These are phyloP conservation scores for Tilletia indica DNA, from an alignment of 1,284 basidiomycete genomes.

Conservation along the genomic window DNA sequence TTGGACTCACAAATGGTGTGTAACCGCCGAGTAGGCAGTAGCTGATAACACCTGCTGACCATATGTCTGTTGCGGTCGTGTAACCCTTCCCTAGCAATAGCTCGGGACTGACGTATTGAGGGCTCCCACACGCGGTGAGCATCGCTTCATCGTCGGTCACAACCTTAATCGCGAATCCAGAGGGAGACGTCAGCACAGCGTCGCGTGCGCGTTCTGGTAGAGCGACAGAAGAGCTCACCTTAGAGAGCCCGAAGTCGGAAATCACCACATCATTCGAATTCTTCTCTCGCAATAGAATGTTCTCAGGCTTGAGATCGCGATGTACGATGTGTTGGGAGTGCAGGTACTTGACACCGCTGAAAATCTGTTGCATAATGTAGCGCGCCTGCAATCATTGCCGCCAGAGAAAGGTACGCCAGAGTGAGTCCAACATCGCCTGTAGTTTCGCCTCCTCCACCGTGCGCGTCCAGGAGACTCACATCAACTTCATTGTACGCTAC, in stretches of 20 bases:
- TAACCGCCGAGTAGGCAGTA: slow-evolving; percentile 54
- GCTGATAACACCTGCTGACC: slow-evolving; percentile 54
- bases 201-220: slow-evolving; percentile 21
- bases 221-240: slow-evolving; percentile 49
- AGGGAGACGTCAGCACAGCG: not conserved
- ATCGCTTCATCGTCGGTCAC: slow-evolving; percentile 22
- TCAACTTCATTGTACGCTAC: slow-evolving; percentile 52
- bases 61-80: slow-evolving; percentile 48
- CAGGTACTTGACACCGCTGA: slow-evolving; percentile 49
- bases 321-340: slow-evolving; percentile 53
- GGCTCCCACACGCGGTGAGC: slow-evolving; percentile 53
- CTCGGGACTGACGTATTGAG: slow-evolving; percentile 54
- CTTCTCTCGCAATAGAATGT: slow-evolving; percentile 48
- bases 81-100: slow-evolving; percentile 53
- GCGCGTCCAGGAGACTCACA: slow-evolving; percentile 20
- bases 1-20: slow-evolving; percentile 43
- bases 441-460: not conserved
- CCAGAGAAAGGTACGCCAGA: not conserved
- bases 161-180: not conserved
- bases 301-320: slow-evolving; percentile 54
- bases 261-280: slow-evolving; percentile 49
- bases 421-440: not conserved
- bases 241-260: slow-evolving; percentile 53
- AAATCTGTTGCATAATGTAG: slow-evolving; percentile 48
- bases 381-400: slow-evolving; percentile 25